Evolutionary conservation across 1,284 basidiomycete species (phyloP), one percentile per base, ranked within the genome.

Genomic region (Sanghuangporus sanghuang): DNA sequence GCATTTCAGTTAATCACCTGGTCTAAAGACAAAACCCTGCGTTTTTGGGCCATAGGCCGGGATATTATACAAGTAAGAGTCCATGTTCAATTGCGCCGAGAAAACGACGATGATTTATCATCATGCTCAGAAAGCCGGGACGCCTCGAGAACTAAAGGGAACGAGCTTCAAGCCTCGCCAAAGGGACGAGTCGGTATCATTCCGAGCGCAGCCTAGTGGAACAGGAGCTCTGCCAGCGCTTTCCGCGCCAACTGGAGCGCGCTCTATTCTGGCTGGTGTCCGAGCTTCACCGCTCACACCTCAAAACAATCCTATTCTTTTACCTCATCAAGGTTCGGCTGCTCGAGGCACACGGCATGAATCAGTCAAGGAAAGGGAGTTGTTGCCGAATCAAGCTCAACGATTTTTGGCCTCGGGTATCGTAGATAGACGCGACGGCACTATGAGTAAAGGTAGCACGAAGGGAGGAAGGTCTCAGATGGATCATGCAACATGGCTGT

Each of bases 1-100:
- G 87, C 92, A 64, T 96, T 95, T 73, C 95, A 97, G 73, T 81
- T 99, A 2, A 93, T 99, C 57, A 98, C 96, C 0, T 98, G 96
- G 96, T 93, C 93, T 1, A 96, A 96, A 74, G 97, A 98, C 72
- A 85, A 94, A 50, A 96, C 92, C 0, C 77, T 99, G 40, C 80
- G 94, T 8, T 91, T 98, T 69, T 98, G 95, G 93, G 95, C 95
- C 0, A 81, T 98, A 4, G 84, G 88, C 56, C 75, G 79, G 1
- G 88, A 92, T 49, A 81, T 83, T 32, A 86, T 92, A 77, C 81
- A 87, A 79, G 89, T 82, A 69, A 40, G 72, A 64, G 27, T 32
- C 44, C 16, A 46, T n/a, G 7, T 14, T 2, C 16, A 2, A 21
- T n/a, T n/a, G 16, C 21, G 44, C 6, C 21, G 44, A n/a, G 16